Evolutionary conservation across 2,329 filamentous ascomycete genomes (phyloP).

Genomic region (Pseudohalonectria lignicola): DNA sequence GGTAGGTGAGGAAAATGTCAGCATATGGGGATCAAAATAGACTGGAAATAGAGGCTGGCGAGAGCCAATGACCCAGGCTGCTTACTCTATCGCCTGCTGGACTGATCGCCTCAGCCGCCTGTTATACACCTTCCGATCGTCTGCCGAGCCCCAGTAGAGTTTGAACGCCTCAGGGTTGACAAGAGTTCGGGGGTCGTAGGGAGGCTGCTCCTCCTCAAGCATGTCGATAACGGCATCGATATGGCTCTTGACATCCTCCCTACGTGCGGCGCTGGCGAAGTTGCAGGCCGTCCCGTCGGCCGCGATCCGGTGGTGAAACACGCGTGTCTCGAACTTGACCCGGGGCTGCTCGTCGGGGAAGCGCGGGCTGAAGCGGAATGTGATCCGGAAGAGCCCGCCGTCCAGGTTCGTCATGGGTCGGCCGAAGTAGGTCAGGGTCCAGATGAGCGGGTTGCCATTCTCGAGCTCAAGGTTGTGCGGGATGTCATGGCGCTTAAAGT

Average conservation of each 20-base stretch:
- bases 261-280: conserved; percentile 44
- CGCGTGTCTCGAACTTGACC: conserved; percentile 64
- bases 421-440: conserved; percentile 82
- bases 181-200: conserved; percentile 80
- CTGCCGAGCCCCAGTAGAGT: conserved; percentile 72
- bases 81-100: conserved; percentile 54
- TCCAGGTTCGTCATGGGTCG: conserved; percentile 88
- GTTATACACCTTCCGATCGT: conserved; percentile 77
- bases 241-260: conserved; percentile 71
- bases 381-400: conserved; percentile 78
- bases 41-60: no score
- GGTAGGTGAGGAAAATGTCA: no score
- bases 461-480: conserved; percentile 69
- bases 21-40: no score
- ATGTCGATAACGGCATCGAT: conserved; percentile 72
- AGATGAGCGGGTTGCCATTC: conserved; percentile 78
- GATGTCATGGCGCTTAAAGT: conserved; percentile 59
- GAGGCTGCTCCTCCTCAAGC: conserved; percentile 78
- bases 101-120: conserved; percentile 70
- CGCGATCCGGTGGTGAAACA: conserved; percentile 85
- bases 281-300: conserved; percentile 77
- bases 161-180: conserved; percentile 80
- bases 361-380: conserved; percentile 65
- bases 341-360: conserved; percentile 87
- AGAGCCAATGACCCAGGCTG: no score